Base-by-base conservation (phyloP, 495 filamentous ascomycete genomes). In the Aspergillus coremiiformis region DNA sequence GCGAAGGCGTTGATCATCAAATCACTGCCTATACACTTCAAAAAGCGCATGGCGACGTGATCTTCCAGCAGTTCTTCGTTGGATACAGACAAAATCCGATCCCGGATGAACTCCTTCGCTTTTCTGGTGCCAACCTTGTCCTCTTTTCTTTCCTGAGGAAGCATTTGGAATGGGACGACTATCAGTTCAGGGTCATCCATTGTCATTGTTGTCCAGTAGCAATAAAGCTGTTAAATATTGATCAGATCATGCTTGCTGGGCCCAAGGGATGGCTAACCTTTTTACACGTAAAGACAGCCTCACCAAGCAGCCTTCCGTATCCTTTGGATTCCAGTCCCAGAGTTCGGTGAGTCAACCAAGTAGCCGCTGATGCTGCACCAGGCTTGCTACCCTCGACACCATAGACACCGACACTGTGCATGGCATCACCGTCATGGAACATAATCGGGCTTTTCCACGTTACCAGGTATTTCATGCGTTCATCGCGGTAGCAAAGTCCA, bases 371-470 rank as follows among this genome's bases (percentile, higher is more conserved):
- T 5, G 71, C 59, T 24, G 73, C 73, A 14, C 73, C 73, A 2
- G 73, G 71, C 42, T 76, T 75, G 53, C 71, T 73, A 32, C 74
- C 72, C 59, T 78, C 72, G 10, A 76, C 64, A 4, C 73, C 73
- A 54, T 64, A 78, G 5, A 73, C 57, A 2, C 73, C 71, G 53
- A 77, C 73, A 39, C 63, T 74, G 57, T 56, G 0, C 60, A 51
- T 12, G 56, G 60, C n/a, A n/a, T n/a, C n/a, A n/a, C n/a, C n/a
- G 15, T 54, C 54, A 4, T 61, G 55, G 9, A 64, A 57, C 14
- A 77, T 53, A 23, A 63, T 60, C 1, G 76, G 74, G n/a, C 59
- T 65, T 4, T 72, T 66, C 75, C 74, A 78, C 1, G 75, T 78
- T 0, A 78, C 63, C 1, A 74, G 60, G 51, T 67, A 70, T 39